Conservation (phyloP, 2,329 filamentous ascomycete genomes). For the Elsinoe australis region DNA sequence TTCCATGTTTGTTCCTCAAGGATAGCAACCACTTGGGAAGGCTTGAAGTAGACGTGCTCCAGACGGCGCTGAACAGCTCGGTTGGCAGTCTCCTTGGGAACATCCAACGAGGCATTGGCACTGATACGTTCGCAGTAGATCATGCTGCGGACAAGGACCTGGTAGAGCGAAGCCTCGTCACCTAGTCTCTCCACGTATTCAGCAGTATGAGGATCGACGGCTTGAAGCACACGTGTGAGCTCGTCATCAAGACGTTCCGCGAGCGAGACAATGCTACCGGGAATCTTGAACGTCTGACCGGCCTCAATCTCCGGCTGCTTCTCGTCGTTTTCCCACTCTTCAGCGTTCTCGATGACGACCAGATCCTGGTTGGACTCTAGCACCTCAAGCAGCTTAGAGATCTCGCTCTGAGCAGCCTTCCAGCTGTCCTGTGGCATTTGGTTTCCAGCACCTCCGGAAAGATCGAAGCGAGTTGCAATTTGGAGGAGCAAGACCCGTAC, state of each 20-base stretch:
- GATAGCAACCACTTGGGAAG: conserved; percentile 83
- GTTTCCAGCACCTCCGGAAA: conserved; percentile 67
- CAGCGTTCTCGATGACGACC: conserved; percentile 80
- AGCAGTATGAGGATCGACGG: conserved; percentile 95
- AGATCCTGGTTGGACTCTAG: conserved; percentile 74
- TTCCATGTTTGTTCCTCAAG: conserved; percentile 95
- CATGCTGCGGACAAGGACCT: conserved; percentile 78
- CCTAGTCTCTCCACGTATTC: conserved; percentile 95
- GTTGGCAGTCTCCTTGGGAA: conserved; percentile 81
- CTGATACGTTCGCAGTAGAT: conserved; percentile 80
- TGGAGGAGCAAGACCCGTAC: conserved; percentile 87
- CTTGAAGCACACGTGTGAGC: conserved; percentile 91
- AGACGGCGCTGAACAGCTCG: conserved; percentile 86
- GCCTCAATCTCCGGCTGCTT: conserved; percentile 69
- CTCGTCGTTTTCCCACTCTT: conserved; percentile 99
- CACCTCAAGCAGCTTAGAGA: conserved; percentile 66
- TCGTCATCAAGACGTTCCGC: conserved; percentile 95
- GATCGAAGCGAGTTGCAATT: conserved; percentile 89
- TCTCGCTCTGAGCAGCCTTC: conserved; percentile 87
- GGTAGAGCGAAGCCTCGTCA: conserved; percentile 86
- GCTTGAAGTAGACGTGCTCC: conserved; percentile 99
- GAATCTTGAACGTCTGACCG: conserved; percentile 79
- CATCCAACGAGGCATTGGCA: conserved; percentile 61
- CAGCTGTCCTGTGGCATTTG: conserved; percentile 95
- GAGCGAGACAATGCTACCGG: conserved; percentile 89